phyloP scores from a whole-genome alignment of 2,329 filamentous ascomycete genomes.

The Verticillium albo-atrum region DNA sequence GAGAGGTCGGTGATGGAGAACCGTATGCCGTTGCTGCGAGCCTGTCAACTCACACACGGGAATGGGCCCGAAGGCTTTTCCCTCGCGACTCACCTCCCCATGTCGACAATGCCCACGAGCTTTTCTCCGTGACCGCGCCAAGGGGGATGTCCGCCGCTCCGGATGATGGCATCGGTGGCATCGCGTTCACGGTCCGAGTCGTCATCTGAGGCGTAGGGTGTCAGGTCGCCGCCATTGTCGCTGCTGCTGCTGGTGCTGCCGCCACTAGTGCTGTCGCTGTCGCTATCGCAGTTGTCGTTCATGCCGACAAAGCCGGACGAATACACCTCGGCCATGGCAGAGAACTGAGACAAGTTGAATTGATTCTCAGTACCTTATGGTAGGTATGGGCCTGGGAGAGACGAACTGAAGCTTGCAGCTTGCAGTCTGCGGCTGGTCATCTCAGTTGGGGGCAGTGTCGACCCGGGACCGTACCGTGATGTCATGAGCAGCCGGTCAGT shows the following conservation, averaged over 20 bases:
- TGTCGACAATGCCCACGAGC: constrained; percentile 29
- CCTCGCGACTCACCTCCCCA: constrained; percentile 25
- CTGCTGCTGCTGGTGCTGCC: neutral
- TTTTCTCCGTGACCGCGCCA: constrained; percentile 23
- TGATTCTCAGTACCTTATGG: no score
- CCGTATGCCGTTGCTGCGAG: constrained; percentile 61
- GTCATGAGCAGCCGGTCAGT: no score
- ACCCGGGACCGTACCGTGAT: no score
- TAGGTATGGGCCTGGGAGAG: no score
- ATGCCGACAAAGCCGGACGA: neutral
- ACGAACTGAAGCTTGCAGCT: no score
- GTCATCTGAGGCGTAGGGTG: neutral
- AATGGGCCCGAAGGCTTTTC: neutral
- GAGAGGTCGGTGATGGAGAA: constrained; percentile 53
- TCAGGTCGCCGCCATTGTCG: neutral
- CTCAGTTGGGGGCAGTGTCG: no score
- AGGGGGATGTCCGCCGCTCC: constrained; percentile 12
- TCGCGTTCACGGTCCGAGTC: neutral
- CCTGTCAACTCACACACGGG: neutral
- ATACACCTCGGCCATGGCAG: neutral
- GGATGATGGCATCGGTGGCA: neutral
- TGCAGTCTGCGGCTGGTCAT: no score
- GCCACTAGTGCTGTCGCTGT: neutral
- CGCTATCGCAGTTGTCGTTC: neutral
- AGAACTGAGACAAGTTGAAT: no score